Evolutionary conservation across 1,284 basidiomycete genomes (phyloP).

Genomic region (Sphagnurus paluster): DNA sequence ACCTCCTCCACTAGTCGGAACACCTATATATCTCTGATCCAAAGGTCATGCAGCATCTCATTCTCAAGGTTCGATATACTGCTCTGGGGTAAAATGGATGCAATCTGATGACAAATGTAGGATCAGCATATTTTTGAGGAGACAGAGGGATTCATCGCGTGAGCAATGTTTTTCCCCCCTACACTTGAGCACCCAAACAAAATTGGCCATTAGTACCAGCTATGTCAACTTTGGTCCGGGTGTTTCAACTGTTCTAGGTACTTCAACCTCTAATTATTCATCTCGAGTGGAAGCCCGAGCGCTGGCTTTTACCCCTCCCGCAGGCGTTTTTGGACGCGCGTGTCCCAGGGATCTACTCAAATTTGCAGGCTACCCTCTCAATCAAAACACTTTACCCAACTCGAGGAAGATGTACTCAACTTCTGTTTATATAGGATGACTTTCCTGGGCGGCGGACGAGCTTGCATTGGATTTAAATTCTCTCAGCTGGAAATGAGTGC

Average conservation of each 20-base stretch:
- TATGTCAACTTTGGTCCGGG: conserved; percentile 38
- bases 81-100: conserved; percentile 4
- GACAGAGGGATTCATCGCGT: conserved; percentile 34
- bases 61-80: conserved; percentile 29
- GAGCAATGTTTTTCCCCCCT: conserved; percentile 6
- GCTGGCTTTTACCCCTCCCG: conserved; percentile 10
- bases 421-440: conserved; percentile 6
- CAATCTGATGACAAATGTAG: too few relatives aligned
- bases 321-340: conserved; percentile 5
- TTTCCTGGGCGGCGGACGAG: conserved; percentile 15
- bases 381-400: too few relatives aligned
- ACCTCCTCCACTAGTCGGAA: conserved; percentile 24
- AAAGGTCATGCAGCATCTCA: conserved; percentile 34
- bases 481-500: conserved; percentile 29
- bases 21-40: conserved; percentile 32
- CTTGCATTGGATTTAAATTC: conserved; percentile 28
- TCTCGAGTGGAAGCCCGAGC: conserved; percentile 8
- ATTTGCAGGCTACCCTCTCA: conserved; percentile 1
- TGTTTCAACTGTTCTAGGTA: conserved; percentile 35
- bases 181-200: background rate
- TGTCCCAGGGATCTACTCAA: too few relatives aligned
- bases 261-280: conserved; percentile 11
- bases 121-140: conserved; percentile 30
- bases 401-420: too few relatives aligned
- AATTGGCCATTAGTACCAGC: conserved; percentile 22